Percentiles rank a stretch among this genome's conserved stretches.
Conservation (phyloP, 2,329 filamentous ascomycete species). For the Huntiella abstrusa region DNA sequence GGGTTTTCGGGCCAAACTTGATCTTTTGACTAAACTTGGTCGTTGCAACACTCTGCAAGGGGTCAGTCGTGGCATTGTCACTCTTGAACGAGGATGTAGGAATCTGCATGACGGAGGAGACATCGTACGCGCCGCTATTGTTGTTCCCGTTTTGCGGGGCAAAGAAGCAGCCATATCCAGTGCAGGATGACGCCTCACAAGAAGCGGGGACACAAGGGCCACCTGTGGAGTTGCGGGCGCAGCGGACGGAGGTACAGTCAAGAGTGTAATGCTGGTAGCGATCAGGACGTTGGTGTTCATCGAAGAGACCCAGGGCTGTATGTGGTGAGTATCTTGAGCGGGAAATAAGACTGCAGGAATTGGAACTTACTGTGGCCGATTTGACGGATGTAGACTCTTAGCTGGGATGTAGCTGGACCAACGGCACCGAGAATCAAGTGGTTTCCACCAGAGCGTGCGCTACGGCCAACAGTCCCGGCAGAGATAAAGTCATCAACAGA, state of each 20-base stretch:
- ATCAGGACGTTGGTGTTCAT: conserved; percentile 9
- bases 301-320: conserved; percentile 4
- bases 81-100: not conserved
- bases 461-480: conserved; percentile 5
- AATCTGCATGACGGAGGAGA: conserved; percentile 10
- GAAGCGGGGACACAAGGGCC: not conserved
- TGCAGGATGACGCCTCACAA: conserved; percentile 6
- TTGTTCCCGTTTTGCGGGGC: not conserved
- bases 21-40: too few species aligned
- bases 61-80: not conserved
- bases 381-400: conserved; percentile 8
- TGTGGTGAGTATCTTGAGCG: not conserved
- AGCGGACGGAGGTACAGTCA: conserved; percentile 5
- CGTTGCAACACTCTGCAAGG: not conserved
- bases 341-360: not conserved
- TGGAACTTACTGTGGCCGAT: conserved; percentile 10
- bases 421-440: conserved; percentile 6
- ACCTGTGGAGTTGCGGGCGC: not conserved
- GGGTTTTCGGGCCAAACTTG: not conserved
- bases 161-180: conserved; percentile 11
- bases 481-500: conserved; percentile 1
- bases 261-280: conserved; percentile 2
- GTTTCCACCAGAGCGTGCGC: not conserved
- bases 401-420: not conserved
- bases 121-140: conserved; percentile 3